Percentiles rank a stretch among this genome's conserved stretches.
phyloP scores from a whole-genome alignment of 2,329 filamentous ascomycete species.

The Aspergillus aculeatus region DNA sequence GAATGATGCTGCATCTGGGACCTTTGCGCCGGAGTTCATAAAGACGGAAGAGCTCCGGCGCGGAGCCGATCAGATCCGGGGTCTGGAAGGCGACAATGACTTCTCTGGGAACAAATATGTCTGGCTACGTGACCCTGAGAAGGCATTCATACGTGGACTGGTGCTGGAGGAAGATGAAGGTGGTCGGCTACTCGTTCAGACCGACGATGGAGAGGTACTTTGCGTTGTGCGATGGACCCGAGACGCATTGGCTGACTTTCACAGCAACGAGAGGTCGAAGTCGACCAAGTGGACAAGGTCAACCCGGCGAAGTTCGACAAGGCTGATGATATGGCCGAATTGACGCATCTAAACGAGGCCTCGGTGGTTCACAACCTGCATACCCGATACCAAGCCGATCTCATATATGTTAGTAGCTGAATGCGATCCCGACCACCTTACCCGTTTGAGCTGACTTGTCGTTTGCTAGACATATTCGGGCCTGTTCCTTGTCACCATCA shows the following conservation, averaged over 20 bases:
- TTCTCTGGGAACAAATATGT: conserved; percentile 98
- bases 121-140: conserved; percentile 85
- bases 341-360: conserved; percentile 95
- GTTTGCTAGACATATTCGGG: conserved; percentile 79
- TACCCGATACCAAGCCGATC: conserved; percentile 88
- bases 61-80: conserved; percentile 56
- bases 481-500: conserved; percentile 93
- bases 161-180: conserved; percentile 76
- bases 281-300: conserved; percentile 93
- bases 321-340: conserved; percentile 97
- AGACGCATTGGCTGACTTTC: conserved; percentile 22
- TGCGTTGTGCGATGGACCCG: no score
- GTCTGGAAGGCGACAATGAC: conserved; percentile 96
- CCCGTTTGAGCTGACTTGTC: not conserved
- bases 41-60: conserved; percentile 75
- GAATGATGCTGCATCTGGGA: conserved; percentile 66
- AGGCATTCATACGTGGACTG: conserved; percentile 89
- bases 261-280: conserved; percentile 81
- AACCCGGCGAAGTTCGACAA: conserved; percentile 99
- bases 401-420: conserved; percentile 69
- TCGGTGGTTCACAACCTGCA: conserved; percentile 97
- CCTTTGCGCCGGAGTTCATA: conserved; percentile 96
- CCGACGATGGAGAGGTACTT: conserved; percentile 80
- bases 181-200: conserved; percentile 77
- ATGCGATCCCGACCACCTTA: no score